Evolutionary conservation across 1,284 basidiomycete genomes (phyloP).

Genomic region (Melampsora medusae): DNA sequence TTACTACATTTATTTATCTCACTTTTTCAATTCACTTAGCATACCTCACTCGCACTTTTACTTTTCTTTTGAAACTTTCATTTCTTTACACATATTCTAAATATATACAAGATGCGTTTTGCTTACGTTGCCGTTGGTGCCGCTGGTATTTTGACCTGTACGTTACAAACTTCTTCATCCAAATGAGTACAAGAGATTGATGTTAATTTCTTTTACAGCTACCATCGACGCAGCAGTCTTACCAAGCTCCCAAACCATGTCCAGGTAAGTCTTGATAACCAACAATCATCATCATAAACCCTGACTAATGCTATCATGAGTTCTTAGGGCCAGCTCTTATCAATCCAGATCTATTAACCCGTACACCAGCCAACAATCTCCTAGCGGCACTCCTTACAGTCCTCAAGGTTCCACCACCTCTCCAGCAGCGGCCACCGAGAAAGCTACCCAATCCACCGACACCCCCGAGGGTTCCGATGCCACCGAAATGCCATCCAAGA

Average conservation of each 20-base stretch:
- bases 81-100: not conserved
- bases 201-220: not conserved
- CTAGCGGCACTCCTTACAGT: too few species aligned
- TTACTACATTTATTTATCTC: too few species aligned
- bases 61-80: not conserved
- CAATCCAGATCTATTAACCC: constrained; percentile 5
- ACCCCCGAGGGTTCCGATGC: too few species aligned
- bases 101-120: constrained; percentile 1
- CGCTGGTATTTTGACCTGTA: not conserved
- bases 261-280: not conserved
- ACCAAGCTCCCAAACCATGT: not conserved
- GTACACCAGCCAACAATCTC: not conserved
- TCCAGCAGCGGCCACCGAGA: too few species aligned
- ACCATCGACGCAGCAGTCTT: not conserved
- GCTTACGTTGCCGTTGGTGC: constrained; percentile 4
- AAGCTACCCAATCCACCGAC: too few species aligned
- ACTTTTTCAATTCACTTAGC: too few species aligned
- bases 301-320: not conserved
- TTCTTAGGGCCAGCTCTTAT: not conserved
- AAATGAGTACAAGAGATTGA: not conserved
- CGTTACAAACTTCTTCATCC: not conserved
- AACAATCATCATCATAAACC: not conserved
- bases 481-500: too few species aligned
- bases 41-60: too few species aligned
- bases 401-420: too few species aligned